Evolutionary conservation across 2,329 filamentous ascomycete species (phyloP), one percentile per base, ranked within the genome.

Genomic region (Curvularia hawaiiensis): DNA sequence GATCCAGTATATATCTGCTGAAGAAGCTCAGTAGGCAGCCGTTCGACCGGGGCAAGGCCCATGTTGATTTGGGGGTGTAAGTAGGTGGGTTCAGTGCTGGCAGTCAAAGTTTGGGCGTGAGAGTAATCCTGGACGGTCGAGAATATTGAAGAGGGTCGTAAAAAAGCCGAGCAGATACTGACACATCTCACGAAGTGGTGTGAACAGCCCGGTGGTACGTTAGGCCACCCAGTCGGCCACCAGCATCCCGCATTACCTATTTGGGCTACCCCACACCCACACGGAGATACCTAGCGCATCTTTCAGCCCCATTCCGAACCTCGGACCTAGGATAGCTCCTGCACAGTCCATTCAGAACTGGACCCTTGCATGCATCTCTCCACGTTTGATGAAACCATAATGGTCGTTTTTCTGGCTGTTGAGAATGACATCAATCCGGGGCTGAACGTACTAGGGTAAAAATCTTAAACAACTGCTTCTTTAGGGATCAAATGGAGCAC

Each of bases 1-100:
- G 79, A 77, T 28, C 77, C 67, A n/a, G 82, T 70, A 58, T 84
- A 84, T 45, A 85, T 83, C 40, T 77, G 73, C 62, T 84, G 79
- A n/a, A 84, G 73, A 12, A 85, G 66, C 65, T 85, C 83, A 3
- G 76, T 67, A 0, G 83, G 83, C 0, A 85, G 72, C 4, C 54
- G 61, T 63, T 85, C 82, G 12, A 85, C 63, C 9, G 69, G 61
- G 18, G 69, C 54, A 8, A 60, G 33, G 2, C 46, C 41, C 67
- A 70, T 71, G 1, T 4, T 47, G 28, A 28, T 22, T 30, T 39
- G 26, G 16, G 20, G 41, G 8, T 26, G 11, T 20, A n/a, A 22
- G n/a, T 14, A 14, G 16, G 22, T 44, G 1, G 30, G 16, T 9
- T 33, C 12, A 11, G 18, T 35, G 30, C 20, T 38, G 9, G 16